Evolutionary conservation across 2,329 filamentous ascomycete genomes (phyloP).

Genomic region (Apiospora marii): DNA sequence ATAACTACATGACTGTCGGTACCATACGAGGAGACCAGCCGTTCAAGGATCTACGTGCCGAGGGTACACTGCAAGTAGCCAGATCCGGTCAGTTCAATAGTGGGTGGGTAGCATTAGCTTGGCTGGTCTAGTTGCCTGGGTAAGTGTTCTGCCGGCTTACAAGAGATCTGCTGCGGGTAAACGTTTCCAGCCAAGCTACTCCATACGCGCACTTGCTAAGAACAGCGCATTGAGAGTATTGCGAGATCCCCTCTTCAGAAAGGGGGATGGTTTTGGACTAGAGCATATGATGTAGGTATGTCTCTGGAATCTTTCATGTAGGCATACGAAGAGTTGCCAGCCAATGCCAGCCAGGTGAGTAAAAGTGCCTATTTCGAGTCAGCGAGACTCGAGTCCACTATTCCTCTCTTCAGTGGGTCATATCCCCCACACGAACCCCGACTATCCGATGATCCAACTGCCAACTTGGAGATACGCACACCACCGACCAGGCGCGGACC

Average conservation of each 20-base stretch:
- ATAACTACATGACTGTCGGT: neutral
- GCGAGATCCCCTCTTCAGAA: neutral
- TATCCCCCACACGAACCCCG: neutral
- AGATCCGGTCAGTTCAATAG: neutral
- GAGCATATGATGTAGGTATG: neutral
- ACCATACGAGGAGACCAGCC: neutral
- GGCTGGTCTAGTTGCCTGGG: neutral
- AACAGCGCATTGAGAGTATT: neutral
- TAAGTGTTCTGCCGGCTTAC: neutral
- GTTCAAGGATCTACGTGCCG: neutral
- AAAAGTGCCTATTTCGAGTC: neutral
- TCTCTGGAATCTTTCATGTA: neutral
- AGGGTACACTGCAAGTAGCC: neutral
- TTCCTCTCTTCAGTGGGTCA: neutral
- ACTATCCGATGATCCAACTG: slow-evolving; percentile 1
- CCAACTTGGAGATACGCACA: neutral
- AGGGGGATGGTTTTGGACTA: neutral
- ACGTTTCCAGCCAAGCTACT: neutral
- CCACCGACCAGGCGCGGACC: slow-evolving; percentile 19
- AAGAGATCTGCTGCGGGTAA: neutral
- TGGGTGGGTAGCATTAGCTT: neutral
- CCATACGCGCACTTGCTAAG: neutral
- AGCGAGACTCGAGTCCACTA: neutral
- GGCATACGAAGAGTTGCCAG: neutral
- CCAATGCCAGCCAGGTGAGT: too few relatives aligned